Evolutionary conservation across 2,329 filamentous ascomycete genomes (phyloP), one percentile per base, ranked within the genome.

Genomic region (Colletotrichum sp.): DNA sequence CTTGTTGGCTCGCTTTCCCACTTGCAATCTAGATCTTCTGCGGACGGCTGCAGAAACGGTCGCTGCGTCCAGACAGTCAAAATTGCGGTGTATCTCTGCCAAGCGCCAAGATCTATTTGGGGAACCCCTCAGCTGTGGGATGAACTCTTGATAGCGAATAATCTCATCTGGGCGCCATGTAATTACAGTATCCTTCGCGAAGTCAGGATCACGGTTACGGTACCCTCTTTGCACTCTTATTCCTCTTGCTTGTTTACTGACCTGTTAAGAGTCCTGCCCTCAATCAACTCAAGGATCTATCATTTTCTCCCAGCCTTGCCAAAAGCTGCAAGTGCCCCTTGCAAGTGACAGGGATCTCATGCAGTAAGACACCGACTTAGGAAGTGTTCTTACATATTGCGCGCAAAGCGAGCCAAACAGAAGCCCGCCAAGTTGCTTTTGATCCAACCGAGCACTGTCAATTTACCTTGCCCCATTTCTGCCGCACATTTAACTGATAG

Each of bases 211-310:
- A 13, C 44, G 44, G 44, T 4, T 52, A 52, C 44, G 1, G n/a
- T 22, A 52, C 44, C n/a, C n/a, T 0, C 5, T 13, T 3, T 22
- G n/a, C 44, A 13, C 12, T 52, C n/a, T 52, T 22, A 4, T 13
- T 22, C n/a, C 44, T 52, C n/a, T 24, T 52, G 0, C n/a, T 22
- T 8, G 44, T 0, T 24, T 13, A 13, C 44, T 1, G 0, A 10
- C 6, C n/a, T 52, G 44, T 1, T 52, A 22, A 52, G 10, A 13
- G 10, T 24, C n/a, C n/a, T 52, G 44, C 12, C 10, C 0, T 22
- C n/a, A 2, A 0, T 52, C 44, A 52, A 0, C 39, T 13, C n/a
- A 52, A 8, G 3, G 6, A 1, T 52, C 12, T 52, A 52, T 52
- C 44, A 22, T 2, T 24, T 1, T 52, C n/a, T 3, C 44, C n/a